Conservation (phyloP, 2,329 filamentous ascomycete species). For the Pseudogymnoascus sp. region DNA sequence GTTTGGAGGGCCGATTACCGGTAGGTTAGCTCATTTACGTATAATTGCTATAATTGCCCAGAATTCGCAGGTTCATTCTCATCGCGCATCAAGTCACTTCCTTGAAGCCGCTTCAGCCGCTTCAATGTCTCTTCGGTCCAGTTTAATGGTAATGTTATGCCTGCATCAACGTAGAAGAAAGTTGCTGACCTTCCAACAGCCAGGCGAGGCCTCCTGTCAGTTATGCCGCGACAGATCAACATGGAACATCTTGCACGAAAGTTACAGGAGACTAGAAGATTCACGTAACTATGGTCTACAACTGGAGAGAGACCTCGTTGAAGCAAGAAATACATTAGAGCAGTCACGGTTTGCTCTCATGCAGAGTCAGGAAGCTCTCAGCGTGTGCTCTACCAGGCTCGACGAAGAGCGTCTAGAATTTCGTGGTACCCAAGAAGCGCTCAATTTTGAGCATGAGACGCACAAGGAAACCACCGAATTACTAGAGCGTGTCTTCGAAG, state of each 20-base stretch:
- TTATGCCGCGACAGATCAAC: neutral
- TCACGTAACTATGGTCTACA: neutral
- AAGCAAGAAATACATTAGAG: neutral
- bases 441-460: too few relatives aligned
- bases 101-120: neutral
- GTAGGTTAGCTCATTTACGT: neutral
- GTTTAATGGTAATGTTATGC: neutral
- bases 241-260: neutral
- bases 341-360: neutral
- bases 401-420: too few relatives aligned
- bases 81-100: neutral
- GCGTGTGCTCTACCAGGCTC: too few relatives aligned
- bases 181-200: neutral
- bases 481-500: too few relatives aligned
- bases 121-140: neutral
- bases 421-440: too few relatives aligned
- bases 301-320: neutral
- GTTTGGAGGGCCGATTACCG: neutral
- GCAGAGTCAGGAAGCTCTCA: too few relatives aligned
- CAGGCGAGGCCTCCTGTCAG: neutral
- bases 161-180: neutral
- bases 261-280: neutral
- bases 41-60: neutral
- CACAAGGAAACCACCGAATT: too few relatives aligned
- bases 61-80: neutral